A percentile compares a stretch with the other conserved stretches of the same genome.
These are phyloP conservation scores for Oryza longistaminata DNA, from an alignment of 176 grass and related monocot genomes.

Conservation along the genomic window DNA sequence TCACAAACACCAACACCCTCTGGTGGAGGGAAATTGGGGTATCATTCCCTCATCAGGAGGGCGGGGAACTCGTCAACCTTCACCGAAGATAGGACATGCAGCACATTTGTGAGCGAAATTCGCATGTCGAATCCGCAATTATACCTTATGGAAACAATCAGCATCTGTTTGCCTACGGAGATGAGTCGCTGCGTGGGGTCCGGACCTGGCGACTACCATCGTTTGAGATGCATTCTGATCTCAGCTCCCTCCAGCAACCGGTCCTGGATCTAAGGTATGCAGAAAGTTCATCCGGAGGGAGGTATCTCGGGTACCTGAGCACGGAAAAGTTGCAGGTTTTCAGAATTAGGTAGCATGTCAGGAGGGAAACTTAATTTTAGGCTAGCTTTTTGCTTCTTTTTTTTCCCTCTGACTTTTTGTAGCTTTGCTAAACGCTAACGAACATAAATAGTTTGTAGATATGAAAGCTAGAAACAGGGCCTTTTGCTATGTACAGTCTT, in stretches of 20 bases:
- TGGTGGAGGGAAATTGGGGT: conserved; percentile 52
- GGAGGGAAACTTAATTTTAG: background rate
- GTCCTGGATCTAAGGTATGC: conserved; percentile 83
- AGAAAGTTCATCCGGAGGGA: conserved; percentile 13
- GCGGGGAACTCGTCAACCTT: conserved; percentile 35
- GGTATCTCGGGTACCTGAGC: conserved; percentile 70
- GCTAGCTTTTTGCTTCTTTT: background rate
- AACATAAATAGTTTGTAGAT: background rate
- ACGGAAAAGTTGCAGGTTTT: conserved; percentile 72
- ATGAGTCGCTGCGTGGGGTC: conserved; percentile 55
- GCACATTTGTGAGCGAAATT: conserved; percentile 50
- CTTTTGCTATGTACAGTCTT: conserved; percentile 3
- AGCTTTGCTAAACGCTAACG: background rate
- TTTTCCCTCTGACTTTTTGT: conserved; percentile 2
- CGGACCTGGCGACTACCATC: conserved; percentile 66
- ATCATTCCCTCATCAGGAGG: conserved; percentile 60
- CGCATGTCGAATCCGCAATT: conserved; percentile 69
- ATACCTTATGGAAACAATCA: conserved; percentile 29
- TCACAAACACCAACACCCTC: conserved; percentile 41
- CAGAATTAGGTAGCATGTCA: conserved; percentile 37
- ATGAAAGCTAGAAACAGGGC: background rate
- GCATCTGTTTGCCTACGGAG: conserved; percentile 57
- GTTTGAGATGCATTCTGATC: conserved; percentile 32
- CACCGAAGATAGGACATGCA: conserved; percentile 24
- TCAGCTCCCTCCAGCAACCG: conserved; percentile 48